Percentiles rank a stretch among this genome's conserved stretches.
Conservation (phyloP, 1,284 basidiomycete genomes). For the Vanrija sp. region DNA sequence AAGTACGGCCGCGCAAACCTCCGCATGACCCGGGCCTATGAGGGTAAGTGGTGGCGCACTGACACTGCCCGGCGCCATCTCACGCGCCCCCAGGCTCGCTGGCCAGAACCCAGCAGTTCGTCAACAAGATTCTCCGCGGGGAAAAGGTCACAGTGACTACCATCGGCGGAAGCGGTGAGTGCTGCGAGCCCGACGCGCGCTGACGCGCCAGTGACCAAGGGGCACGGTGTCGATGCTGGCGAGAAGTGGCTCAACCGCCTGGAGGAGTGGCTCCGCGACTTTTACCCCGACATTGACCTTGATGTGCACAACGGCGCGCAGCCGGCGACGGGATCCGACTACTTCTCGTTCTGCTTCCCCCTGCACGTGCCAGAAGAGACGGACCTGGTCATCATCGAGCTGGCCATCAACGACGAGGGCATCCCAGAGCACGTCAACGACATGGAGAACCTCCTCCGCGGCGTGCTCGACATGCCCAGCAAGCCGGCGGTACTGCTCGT, state of each 20-base stretch:
- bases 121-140: conserved; percentile 39
- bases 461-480: conserved; percentile 36
- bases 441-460: conserved; percentile 48
- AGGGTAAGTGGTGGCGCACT: conserved; percentile 28
- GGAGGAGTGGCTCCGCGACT: conserved; percentile 34
- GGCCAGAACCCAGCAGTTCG: conserved; percentile 23
- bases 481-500: conserved; percentile 43
- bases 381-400: conserved; percentile 44
- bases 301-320: conserved; percentile 36
- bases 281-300: conserved; percentile 25
- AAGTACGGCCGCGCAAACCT: conserved; percentile 41
- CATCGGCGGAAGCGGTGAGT: conserved; percentile 46
- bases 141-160: conserved; percentile 35
- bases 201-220: conserved; percentile 36
- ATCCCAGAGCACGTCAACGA: conserved; percentile 43
- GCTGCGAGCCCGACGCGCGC: neutral
- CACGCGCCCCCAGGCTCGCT: conserved; percentile 29
- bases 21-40: conserved; percentile 36
- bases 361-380: conserved; percentile 40
- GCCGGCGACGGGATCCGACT: conserved; percentile 44
- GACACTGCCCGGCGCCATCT: neutral
- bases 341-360: conserved; percentile 48
- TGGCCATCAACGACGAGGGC: conserved; percentile 47
- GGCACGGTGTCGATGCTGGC: conserved; percentile 33
- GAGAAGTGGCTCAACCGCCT: conserved; percentile 43